Conservation (phyloP, 73 alveolate species). For the Paramecium caudatum region DNA sequence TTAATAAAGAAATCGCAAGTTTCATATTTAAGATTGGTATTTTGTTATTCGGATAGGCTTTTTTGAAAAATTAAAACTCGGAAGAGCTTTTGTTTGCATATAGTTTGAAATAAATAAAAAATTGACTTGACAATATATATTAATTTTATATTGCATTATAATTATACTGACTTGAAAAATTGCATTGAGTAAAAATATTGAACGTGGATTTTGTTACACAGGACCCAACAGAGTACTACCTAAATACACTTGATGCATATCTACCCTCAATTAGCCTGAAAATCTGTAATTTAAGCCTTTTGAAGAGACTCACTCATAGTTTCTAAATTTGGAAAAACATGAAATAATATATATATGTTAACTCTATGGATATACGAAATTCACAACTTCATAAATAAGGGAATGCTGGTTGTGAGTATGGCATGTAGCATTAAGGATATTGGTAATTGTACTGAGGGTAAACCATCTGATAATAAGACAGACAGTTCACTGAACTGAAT, state of each 20-base stretch:
- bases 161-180: neutral
- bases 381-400: neutral
- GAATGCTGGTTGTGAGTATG: neutral
- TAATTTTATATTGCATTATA: neutral
- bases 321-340: neutral
- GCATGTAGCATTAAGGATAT: neutral
- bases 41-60: conserved; percentile 5
- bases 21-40: neutral
- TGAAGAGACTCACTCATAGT: neutral
- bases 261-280: too few relatives aligned
- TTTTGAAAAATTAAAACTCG: neutral
- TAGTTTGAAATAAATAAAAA: neutral
- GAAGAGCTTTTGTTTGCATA: neutral
- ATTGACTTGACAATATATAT: neutral
- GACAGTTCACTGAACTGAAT: neutral
- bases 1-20: neutral
- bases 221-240: too few relatives aligned
- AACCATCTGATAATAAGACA: neutral
- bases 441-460: neutral
- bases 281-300: neutral
- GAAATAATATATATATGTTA: neutral
- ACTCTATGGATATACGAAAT: conserved; percentile 2
- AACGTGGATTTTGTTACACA: too few relatives aligned
- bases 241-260: too few relatives aligned
- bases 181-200: neutral